Conservation (phyloP, 371 early-diverging fungal species). For the Haplosporangium sp. region DNA sequence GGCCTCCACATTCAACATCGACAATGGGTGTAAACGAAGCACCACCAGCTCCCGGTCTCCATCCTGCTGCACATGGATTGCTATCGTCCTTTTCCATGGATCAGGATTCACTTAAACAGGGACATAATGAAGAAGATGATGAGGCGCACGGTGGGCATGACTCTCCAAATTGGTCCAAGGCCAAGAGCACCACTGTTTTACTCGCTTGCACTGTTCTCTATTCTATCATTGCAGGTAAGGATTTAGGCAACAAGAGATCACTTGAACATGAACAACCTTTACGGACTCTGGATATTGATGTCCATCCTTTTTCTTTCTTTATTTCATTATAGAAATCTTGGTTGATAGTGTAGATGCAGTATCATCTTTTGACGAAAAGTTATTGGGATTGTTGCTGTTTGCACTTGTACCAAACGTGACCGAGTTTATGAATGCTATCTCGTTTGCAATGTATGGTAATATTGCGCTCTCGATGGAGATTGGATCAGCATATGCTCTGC, state of each 20-base stretch:
- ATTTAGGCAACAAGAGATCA: neutral
- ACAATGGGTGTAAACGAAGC: neutral
- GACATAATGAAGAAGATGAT: conserved; percentile 69
- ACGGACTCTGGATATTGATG: no score
- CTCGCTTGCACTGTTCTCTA: conserved; percentile 88
- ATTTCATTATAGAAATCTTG: conserved; percentile 67
- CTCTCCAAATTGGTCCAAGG: conserved; percentile 92
- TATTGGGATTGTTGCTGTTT: conserved; percentile 93
- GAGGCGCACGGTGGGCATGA: conserved; percentile 87
- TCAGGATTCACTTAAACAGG: conserved; percentile 54
- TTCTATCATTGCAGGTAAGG: conserved; percentile 80
- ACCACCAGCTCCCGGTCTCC: conserved; percentile 13
- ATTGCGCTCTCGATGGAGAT: conserved; percentile 96
- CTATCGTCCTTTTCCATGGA: conserved; percentile 46
- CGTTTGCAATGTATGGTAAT: conserved; percentile 94
- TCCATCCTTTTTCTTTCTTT: neutral
- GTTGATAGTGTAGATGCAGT: conserved; percentile 84
- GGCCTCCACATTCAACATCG: conserved; percentile 32
- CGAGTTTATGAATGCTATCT: conserved; percentile 97
- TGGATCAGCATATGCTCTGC: conserved; percentile 95
- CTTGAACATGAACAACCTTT: no score
- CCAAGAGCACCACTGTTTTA: conserved; percentile 84
- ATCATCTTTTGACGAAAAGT: conserved; percentile 85
- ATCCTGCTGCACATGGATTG: conserved; percentile 46
- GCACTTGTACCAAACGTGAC: conserved; percentile 97